Evolutionary conservation across 805 yeast species (phyloP).

Genomic region (Metschnikowia hibisci): DNA sequence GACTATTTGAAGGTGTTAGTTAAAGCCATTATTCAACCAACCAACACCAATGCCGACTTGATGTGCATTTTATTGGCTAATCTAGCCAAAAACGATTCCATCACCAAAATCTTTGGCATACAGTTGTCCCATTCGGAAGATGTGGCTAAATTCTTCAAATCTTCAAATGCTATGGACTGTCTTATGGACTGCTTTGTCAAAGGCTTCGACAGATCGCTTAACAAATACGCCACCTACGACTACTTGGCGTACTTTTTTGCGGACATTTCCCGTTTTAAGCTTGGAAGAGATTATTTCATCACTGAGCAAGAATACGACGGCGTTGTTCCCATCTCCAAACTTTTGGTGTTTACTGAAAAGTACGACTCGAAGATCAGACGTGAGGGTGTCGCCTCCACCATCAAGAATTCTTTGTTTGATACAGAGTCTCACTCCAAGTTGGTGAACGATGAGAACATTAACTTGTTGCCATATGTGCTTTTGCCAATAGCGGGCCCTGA

Average conservation of each 20-base stretch:
- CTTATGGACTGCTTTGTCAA: constrained; percentile 86
- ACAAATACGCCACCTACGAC: constrained; percentile 71
- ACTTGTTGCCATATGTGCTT: constrained; percentile 75
- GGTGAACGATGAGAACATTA: constrained; percentile 58
- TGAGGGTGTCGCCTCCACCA: constrained; percentile 89
- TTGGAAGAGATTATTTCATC: constrained; percentile 75
- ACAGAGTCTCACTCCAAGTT: constrained; percentile 60
- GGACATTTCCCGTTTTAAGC: constrained; percentile 72
- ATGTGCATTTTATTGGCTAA: constrained; percentile 83
- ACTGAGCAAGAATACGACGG: constrained; percentile 68
- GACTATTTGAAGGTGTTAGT: constrained; percentile 49
- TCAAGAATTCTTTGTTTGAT: constrained; percentile 86
- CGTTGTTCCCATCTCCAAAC: constrained; percentile 75
- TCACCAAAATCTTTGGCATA: constrained; percentile 48
- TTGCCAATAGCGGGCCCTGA: constrained; percentile 79
- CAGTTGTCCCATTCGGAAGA: constrained; percentile 33
- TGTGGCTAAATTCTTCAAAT: constrained; percentile 48
- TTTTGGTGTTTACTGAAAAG: constrained; percentile 77
- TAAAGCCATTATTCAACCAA: constrained; percentile 47
- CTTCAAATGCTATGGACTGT: constrained; percentile 64
- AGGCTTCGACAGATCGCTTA: constrained; percentile 69
- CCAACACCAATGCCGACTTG: constrained; percentile 70
- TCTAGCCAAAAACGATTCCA: constrained; percentile 71
- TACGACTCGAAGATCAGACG: constrained; percentile 76
- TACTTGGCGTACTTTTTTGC: constrained; percentile 86